Evolutionary conservation across 164 flowering plant genomes (phyloP).

Genomic region (Aristolochia californica): DNA sequence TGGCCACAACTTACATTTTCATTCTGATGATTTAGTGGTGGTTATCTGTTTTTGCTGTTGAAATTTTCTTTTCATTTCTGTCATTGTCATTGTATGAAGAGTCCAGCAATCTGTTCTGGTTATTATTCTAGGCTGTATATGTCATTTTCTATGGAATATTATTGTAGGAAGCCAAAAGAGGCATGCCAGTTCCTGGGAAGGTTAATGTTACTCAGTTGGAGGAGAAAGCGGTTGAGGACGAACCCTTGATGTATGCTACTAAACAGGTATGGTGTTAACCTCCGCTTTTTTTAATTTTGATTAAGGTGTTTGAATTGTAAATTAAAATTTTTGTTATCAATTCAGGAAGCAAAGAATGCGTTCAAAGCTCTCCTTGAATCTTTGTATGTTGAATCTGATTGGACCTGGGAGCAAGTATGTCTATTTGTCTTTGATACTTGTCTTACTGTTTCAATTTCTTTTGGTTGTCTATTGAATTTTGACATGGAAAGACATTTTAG

Average conservation of each 20-base stretch:
- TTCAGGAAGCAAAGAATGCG: conserved; percentile 90
- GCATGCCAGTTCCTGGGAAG: conserved; percentile 62
- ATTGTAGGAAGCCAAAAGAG: conserved; percentile 63
- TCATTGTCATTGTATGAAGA: too few species aligned
- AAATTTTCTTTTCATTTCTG: too few species aligned
- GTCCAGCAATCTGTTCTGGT: too few species aligned
- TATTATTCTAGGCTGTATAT: too few species aligned
- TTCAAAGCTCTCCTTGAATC: conserved; percentile 89
- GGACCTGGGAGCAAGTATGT: conserved; percentile 96
- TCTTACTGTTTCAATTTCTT: not conserved
- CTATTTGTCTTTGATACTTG: not conserved
- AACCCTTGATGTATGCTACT: conserved; percentile 62
- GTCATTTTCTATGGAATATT: too few species aligned
- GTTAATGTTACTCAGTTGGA: conserved; percentile 41
- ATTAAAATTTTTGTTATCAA: not conserved
- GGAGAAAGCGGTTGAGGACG: conserved; percentile 72
- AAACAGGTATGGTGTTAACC: conserved; percentile 48
- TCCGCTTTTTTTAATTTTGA: not conserved
- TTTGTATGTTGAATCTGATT: conserved; percentile 83
- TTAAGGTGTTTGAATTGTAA: not conserved
- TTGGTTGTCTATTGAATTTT: not conserved
- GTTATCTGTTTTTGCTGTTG: too few species aligned
- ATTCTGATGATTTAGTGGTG: too few species aligned
- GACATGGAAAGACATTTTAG: conserved; percentile 22
- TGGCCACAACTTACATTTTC: too few species aligned